Evolutionary conservation across 2,329 filamentous ascomycete genomes (phyloP).

Genomic region (Cytospora piceicola): DNA sequence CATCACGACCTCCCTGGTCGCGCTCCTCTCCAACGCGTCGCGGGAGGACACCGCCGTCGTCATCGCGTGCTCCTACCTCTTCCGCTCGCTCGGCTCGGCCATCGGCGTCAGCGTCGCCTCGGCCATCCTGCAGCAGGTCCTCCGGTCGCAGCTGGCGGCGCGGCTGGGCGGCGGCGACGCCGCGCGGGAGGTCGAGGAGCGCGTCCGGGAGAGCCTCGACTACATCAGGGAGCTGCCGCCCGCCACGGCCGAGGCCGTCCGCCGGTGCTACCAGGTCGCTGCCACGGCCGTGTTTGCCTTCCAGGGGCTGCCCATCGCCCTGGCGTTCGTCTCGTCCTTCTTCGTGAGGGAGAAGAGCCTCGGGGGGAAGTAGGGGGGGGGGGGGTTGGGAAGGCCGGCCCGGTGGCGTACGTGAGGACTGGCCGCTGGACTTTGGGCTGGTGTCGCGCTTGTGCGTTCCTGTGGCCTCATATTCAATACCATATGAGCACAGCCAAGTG

Average conservation of each 20-base stretch:
- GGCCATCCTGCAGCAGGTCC: slow-evolving; percentile 71
- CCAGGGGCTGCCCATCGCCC: slow-evolving; percentile 41
- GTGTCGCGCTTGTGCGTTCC: no score
- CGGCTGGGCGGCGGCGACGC: slow-evolving; percentile 60
- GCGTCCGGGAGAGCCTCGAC: slow-evolving; percentile 70
- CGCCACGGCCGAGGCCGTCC: slow-evolving; percentile 60
- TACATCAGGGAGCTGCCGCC: slow-evolving; percentile 70
- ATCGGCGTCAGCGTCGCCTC: slow-evolving; percentile 73
- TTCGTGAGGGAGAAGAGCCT: slow-evolving; percentile 64
- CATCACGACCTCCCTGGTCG: slow-evolving; percentile 73
- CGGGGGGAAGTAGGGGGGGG: slow-evolving; percentile 40
- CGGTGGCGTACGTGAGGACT: neutral
- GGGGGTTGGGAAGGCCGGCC: no score
- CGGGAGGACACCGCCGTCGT: slow-evolving; percentile 72
- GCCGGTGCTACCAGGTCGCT: slow-evolving; percentile 64
- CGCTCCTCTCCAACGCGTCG: slow-evolving; percentile 70
- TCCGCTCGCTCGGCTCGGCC: slow-evolving; percentile 77
- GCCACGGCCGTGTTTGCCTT: slow-evolving; percentile 48
- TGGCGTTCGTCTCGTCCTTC: slow-evolving; percentile 46
- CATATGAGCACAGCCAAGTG: no score
- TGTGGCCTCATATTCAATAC: no score
- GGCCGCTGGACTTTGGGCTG: no score
- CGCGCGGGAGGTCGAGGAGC: slow-evolving; percentile 67
- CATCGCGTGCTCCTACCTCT: slow-evolving; percentile 80
- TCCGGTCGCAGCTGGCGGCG: slow-evolving; percentile 59